Evolutionary conservation across 2,329 filamentous ascomycete species (phyloP).

Genomic region (Zalaria sp.): DNA sequence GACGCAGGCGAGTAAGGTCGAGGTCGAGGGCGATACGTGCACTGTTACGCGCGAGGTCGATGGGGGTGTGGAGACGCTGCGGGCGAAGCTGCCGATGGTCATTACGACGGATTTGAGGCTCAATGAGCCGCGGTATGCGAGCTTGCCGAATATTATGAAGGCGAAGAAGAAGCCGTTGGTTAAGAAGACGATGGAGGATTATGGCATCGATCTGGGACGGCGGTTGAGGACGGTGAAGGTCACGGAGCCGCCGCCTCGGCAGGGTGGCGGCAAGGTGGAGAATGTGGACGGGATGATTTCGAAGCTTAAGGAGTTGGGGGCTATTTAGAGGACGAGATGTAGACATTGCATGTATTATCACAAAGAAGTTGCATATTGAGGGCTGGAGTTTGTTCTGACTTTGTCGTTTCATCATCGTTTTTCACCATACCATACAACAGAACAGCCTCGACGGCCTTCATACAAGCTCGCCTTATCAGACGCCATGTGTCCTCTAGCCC

Average conservation of each 20-base stretch:
- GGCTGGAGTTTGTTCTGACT: neutral
- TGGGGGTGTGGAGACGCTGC: conserved; percentile 82
- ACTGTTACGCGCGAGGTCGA: conserved; percentile 86
- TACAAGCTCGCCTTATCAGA: no score
- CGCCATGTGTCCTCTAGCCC: no score
- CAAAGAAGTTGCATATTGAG: neutral
- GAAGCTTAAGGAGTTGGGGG: conserved; percentile 93
- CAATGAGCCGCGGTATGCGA: conserved; percentile 92
- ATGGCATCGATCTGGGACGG: conserved; percentile 59
- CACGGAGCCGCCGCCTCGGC: conserved; percentile 67
- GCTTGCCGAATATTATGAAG: conserved; percentile 98
- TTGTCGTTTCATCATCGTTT: neutral
- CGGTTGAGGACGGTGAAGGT: conserved; percentile 87
- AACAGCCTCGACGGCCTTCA: no score
- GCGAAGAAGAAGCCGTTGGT: conserved; percentile 99
- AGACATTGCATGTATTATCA: neutral
- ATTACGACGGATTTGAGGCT: conserved; percentile 89
- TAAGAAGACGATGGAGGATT: conserved; percentile 77
- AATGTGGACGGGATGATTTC: conserved; percentile 88
- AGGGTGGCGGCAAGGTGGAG: conserved; percentile 94
- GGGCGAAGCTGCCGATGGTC: conserved; percentile 74
- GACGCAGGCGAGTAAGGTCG: conserved; percentile 78
- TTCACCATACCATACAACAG: neutral
- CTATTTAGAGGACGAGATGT: conserved; percentile 42
- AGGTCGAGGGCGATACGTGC: conserved; percentile 56